Conservation (phyloP, 2,329 filamentous ascomycete genomes). For the Ceratocystis alfenasii region DNA sequence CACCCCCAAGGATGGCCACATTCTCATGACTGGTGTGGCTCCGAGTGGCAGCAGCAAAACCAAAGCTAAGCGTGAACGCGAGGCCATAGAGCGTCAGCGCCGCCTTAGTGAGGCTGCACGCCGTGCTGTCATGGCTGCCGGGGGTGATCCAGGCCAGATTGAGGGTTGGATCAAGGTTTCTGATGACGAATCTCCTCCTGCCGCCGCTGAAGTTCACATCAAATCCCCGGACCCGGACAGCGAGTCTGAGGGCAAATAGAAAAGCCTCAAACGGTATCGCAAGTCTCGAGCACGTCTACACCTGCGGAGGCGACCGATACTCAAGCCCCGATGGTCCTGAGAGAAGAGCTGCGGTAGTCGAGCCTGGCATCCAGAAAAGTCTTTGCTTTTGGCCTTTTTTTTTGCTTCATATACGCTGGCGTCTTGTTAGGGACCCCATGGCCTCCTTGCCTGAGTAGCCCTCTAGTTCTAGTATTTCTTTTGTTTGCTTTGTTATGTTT, state of each 20-base stretch:
- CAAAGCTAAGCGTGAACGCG: constrained; percentile 81
- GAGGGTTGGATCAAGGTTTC: background rate
- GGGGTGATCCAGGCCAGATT: background rate
- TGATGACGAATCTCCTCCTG: background rate
- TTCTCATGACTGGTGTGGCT: constrained; percentile 80
- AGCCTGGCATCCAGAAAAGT: too few relatives aligned
- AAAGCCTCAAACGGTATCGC: too few relatives aligned
- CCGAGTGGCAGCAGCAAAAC: constrained; percentile 88
- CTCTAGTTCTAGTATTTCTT: background rate
- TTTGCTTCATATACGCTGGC: too few relatives aligned
- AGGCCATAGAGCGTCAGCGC: constrained; percentile 45
- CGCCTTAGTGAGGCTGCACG: constrained; percentile 51
- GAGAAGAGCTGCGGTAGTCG: too few relatives aligned
- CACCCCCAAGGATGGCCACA: constrained; percentile 64
- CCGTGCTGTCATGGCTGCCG: background rate
- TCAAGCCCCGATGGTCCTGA: too few relatives aligned
- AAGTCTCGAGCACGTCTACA: too few relatives aligned
- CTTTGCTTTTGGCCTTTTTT: too few relatives aligned
- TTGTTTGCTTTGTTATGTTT: background rate
- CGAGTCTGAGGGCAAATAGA: too few relatives aligned
- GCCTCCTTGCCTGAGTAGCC: background rate
- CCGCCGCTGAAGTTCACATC: too few relatives aligned
- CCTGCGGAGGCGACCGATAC: too few relatives aligned
- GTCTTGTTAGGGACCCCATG: too few relatives aligned
- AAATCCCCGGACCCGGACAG: too few relatives aligned